Percentiles rank a stretch among this genome's conserved stretches.
Conservation (phyloP, 2,329 filamentous ascomycete genomes). For the Stagonosporopsis chrysanthemi region DNA sequence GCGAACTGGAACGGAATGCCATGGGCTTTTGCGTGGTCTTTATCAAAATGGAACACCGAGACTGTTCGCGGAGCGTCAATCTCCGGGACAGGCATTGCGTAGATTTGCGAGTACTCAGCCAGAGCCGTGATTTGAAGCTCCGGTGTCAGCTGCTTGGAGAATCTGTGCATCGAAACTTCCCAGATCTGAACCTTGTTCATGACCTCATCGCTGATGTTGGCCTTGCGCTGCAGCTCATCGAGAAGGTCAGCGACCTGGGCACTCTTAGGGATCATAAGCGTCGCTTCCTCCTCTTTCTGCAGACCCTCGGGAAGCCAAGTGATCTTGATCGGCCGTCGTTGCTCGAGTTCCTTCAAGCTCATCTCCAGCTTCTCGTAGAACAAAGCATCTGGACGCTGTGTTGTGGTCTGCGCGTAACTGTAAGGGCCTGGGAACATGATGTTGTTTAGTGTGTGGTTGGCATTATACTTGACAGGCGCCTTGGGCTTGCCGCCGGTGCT, state of each 20-base stretch:
- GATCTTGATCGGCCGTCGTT: constrained; percentile 85
- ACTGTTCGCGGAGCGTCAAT: constrained; percentile 73
- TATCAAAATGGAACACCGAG: constrained; percentile 90
- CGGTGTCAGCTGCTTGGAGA: constrained; percentile 77
- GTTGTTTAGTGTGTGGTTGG: constrained; percentile 73
- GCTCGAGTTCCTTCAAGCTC: constrained; percentile 90
- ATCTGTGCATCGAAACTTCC: constrained; percentile 82
- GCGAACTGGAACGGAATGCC: constrained; percentile 92
- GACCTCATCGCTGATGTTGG: constrained; percentile 77
- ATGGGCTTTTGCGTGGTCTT: constrained; percentile 82
- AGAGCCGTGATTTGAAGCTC: constrained; percentile 80
- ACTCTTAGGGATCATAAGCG: constrained; percentile 87
- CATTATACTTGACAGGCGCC: constrained; percentile 75
- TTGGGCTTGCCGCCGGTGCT: constrained; percentile 83
- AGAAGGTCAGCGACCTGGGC: constrained; percentile 82
- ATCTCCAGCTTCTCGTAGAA: constrained; percentile 96
- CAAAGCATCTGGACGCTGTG: constrained; percentile 77
- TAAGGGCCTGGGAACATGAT: constrained; percentile 78
- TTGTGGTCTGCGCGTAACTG: constrained; percentile 71
- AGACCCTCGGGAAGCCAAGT: constrained; percentile 89
- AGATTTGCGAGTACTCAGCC: constrained; percentile 83
- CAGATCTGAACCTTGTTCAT: constrained; percentile 78
- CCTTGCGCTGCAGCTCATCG: constrained; percentile 78
- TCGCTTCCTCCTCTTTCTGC: constrained; percentile 84
- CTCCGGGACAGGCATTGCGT: constrained; percentile 81